Percentiles rank a stretch among this genome's conserved stretches.
phyloP scores from a whole-genome alignment of 2,329 filamentous ascomycete species.

The Diaporthe vexans region DNA sequence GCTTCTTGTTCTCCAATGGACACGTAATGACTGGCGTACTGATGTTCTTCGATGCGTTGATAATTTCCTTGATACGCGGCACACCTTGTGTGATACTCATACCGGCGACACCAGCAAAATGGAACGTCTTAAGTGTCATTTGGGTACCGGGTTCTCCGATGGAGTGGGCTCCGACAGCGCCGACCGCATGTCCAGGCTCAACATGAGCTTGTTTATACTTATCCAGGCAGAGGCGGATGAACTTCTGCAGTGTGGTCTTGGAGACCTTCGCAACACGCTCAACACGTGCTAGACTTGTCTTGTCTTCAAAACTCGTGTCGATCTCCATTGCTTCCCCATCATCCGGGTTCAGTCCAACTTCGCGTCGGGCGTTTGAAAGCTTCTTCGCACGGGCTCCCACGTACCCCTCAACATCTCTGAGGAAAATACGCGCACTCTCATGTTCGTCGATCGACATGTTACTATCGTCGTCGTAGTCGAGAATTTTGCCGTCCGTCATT shows the following conservation, averaged over 20 bases:
- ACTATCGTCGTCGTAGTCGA: conserved; percentile 79
- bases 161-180: conserved; percentile 95
- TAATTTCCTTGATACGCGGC: conserved; percentile 99
- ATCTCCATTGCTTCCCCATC: conserved; percentile 50
- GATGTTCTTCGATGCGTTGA: conserved; percentile 96
- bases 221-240: conserved; percentile 84
- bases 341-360: conserved; percentile 63
- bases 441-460: conserved; percentile 81
- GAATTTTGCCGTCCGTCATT: conserved; percentile 71
- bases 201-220: conserved; percentile 94
- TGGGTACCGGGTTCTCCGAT: conserved; percentile 99
- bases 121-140: conserved; percentile 99
- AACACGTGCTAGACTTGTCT: conserved; percentile 58
- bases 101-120: conserved; percentile 99
- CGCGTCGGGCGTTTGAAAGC: conserved; percentile 67
- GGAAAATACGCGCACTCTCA: conserved; percentile 86
- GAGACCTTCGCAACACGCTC: conserved; percentile 90
- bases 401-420: conserved; percentile 82
- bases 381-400: conserved; percentile 74
- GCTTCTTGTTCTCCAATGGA: conserved; percentile 80
- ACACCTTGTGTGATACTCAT: conserved; percentile 99
- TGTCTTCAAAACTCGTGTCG: conserved; percentile 44
- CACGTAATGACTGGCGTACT: conserved; percentile 95
- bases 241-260: conserved; percentile 77
- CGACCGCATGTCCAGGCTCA: conserved; percentile 95